These are phyloP conservation scores for Butyriboletus appendiculatus DNA, from an alignment of 1,284 basidiomycete genomes.

Conservation along the genomic window DNA sequence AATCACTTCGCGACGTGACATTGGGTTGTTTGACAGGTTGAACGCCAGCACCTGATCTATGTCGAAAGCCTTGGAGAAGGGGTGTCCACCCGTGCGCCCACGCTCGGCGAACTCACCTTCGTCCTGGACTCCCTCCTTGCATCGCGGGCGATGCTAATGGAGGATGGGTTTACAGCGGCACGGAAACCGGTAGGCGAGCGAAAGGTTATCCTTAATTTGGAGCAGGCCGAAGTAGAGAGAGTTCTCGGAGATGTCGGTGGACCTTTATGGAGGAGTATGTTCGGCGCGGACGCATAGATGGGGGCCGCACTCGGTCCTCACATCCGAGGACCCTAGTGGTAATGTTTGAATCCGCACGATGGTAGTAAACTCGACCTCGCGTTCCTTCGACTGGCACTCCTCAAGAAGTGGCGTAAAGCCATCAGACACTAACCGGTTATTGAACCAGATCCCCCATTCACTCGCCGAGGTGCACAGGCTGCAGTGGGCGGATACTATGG, in stretches of 20 bases:
- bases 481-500: background rate
- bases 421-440: background rate
- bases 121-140: conserved; percentile 71
- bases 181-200: conserved; percentile 60
- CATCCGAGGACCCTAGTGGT: background rate
- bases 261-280: conserved; percentile 60
- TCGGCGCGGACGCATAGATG: conserved; percentile 32
- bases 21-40: conserved; percentile 45
- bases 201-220: conserved; percentile 66
- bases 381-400: background rate
- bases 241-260: conserved; percentile 74
- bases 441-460: background rate
- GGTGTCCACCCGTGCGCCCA: conserved; percentile 55
- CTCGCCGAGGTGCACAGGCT: background rate
- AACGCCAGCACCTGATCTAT: conserved; percentile 68
- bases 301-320: background rate
- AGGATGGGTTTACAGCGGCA: conserved; percentile 54
- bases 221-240: conserved; percentile 71
- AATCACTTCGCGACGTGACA: conserved; percentile 3
- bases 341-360: background rate
- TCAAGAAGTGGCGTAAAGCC: background rate
- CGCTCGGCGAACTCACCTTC: conserved; percentile 52
- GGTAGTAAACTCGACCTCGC: background rate
- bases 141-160: conserved; percentile 70
- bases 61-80: conserved; percentile 54